These are phyloP conservation scores for Arachnopeziza araneosa DNA, from an alignment of 2,329 filamentous ascomycete species.

Conservation along the genomic window DNA sequence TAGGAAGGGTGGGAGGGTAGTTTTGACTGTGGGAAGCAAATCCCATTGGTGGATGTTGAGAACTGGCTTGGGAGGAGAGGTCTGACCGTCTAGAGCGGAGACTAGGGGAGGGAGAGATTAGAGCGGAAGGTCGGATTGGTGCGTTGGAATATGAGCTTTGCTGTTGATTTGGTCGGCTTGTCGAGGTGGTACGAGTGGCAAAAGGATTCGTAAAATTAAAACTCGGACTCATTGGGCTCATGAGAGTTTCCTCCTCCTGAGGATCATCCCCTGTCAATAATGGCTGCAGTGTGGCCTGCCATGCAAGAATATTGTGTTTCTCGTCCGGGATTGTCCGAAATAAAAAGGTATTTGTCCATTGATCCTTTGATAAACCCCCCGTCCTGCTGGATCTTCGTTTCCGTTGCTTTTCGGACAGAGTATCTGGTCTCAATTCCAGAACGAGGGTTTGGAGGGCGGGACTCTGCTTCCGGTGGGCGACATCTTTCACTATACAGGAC, in stretches of 20 bases:
- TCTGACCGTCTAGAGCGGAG: constrained; percentile 58
- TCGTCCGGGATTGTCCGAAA: constrained; percentile 53
- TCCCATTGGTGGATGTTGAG: constrained; percentile 39
- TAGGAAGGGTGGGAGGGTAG: constrained; percentile 47
- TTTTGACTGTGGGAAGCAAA: constrained; percentile 41
- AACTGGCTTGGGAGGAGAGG: constrained; percentile 41
- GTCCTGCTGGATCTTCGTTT: constrained; percentile 61
- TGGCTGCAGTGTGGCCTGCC: constrained; percentile 42
- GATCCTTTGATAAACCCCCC: constrained; percentile 41
- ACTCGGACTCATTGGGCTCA: constrained; percentile 24
- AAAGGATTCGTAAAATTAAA: constrained; percentile 31
- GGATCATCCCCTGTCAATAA: constrained; percentile 18
- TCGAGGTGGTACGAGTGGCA: constrained; percentile 39
- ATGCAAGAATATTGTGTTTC: constrained; percentile 50
- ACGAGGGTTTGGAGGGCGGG: constrained; percentile 54
- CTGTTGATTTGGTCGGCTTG: background rate
- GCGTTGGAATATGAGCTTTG: background rate
- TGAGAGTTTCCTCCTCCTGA: constrained; percentile 14
- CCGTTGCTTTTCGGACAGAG: constrained; percentile 50
- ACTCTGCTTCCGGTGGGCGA: constrained; percentile 57
- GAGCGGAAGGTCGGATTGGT: constrained; percentile 40
- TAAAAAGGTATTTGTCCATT: constrained; percentile 40
- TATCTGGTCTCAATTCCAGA: constrained; percentile 46
- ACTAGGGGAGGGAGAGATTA: constrained; percentile 54
- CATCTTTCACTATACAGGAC: constrained; percentile 42